Base-by-base conservation (phyloP, 805 yeast species). In the Barnettozyma vustinii region DNA sequence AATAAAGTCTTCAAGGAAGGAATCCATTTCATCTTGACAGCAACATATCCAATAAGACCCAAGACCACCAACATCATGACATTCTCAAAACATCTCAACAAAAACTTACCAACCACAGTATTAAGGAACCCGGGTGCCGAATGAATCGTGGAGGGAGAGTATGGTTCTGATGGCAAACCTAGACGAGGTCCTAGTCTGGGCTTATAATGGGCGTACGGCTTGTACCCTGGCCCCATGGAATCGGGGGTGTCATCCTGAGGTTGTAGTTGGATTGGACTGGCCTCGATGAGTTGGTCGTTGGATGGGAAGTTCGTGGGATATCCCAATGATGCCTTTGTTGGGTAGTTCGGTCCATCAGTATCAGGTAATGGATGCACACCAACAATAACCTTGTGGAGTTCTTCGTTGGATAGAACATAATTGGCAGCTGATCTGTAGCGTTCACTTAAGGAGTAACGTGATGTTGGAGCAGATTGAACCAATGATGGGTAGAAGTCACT, bases 401-500 rank as follows among this genome's bases (percentile, higher is more conserved):
- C 51, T 9, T 44, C 47, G 12, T 19, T 44, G 1, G 71, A 64
- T 20, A 64, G 65, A 47, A 77, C 65, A 20, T 72, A 61, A 18
- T 67, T 70, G 9, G 69, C 69, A 43, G 69, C 65, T 1, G 63
- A 51, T 52, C 78, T 67, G 76, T 79, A 75, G 37, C 70, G 62
- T 39, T 70, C 73, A 53, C 70, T 65, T 37, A 58, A 57, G 33
- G 60, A 58, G 67, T 84, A 89, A 45, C 76, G 72, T 0, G 96
- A 84, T 1, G 76, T 58, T 0, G 96, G 92, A 0, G 97, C 94
- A 8, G 88, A 78, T 48, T 80, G 79, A 9, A 92, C 89, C 44
- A 92, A 66, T 0, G 95, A 82, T 0, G 97, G 97, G 62, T 84
- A 92, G 56, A 81, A 75, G 21, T 67, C 63, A 56, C 82, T 85